These are phyloP conservation scores for Endothia cerciana DNA, from an alignment of 2,329 filamentous ascomycete species.

Conservation along the genomic window DNA sequence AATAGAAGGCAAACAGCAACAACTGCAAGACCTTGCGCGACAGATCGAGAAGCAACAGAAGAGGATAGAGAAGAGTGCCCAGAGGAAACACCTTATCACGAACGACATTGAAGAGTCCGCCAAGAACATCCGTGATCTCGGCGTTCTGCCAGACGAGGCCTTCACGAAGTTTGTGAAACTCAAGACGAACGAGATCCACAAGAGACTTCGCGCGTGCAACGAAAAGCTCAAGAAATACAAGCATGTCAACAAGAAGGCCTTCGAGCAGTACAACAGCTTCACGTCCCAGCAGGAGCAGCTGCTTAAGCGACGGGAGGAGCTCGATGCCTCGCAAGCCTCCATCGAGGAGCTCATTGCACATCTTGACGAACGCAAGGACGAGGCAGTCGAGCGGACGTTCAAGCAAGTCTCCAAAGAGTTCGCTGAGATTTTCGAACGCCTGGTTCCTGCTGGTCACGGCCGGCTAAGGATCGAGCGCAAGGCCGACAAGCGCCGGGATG, in stretches of 20 bases:
- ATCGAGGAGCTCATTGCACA: constrained; percentile 93
- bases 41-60: constrained; percentile 86
- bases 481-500: constrained; percentile 69
- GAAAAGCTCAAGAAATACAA: constrained; percentile 95
- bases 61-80: constrained; percentile 87
- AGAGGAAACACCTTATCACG: constrained; percentile 80
- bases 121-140: constrained; percentile 89
- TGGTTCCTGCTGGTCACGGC: constrained; percentile 91
- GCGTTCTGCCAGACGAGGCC: constrained; percentile 90
- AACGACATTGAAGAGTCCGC: constrained; percentile 79
- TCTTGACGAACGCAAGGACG: constrained; percentile 93
- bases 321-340: constrained; percentile 82
- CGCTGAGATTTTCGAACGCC: constrained; percentile 87
- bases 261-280: constrained; percentile 98
- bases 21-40: constrained; percentile 74
- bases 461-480: constrained; percentile 91
- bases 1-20: constrained; percentile 68
- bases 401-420: constrained; percentile 97
- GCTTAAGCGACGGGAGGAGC: constrained; percentile 80
- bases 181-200: constrained; percentile 72
- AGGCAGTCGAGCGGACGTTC: constrained; percentile 97
- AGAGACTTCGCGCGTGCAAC: constrained; percentile 84
- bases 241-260: constrained; percentile 98
- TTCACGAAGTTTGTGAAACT: constrained; percentile 89
- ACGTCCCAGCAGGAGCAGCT: constrained; percentile 89